Conservation (phyloP, 345 rosid species). For the Dipteronia dyeriana region DNA sequence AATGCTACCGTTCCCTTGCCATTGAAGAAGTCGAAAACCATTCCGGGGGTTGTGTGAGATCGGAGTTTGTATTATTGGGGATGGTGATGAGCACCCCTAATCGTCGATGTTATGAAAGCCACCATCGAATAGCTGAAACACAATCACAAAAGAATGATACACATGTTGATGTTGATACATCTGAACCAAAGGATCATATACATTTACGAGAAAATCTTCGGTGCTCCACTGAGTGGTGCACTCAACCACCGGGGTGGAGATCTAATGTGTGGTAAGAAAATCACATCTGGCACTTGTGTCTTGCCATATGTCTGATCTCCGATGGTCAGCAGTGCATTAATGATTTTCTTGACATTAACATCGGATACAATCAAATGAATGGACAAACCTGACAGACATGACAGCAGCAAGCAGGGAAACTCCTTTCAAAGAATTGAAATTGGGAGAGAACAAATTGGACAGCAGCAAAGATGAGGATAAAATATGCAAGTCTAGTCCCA, state of each 20-base stretch:
- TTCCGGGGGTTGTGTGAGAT: slow-evolving; percentile 18
- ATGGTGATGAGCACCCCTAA: neutral
- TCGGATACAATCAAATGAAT: no score
- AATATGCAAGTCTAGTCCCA: slow-evolving; percentile 16
- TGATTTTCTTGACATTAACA: no score
- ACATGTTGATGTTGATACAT: no score
- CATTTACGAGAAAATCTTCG: no score
- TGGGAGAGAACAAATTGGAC: slow-evolving; percentile 33
- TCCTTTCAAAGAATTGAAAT: slow-evolving; percentile 25
- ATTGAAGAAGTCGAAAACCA: slow-evolving; percentile 19
- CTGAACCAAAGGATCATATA: no score
- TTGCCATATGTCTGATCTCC: no score
- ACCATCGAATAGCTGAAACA: slow-evolving; percentile 25
- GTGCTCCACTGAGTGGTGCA: no score
- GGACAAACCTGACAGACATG: slow-evolving; percentile 27
- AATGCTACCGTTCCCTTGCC: slow-evolving; percentile 55
- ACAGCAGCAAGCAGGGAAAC: slow-evolving; percentile 35
- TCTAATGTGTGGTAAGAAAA: no score
- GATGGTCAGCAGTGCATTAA: no score
- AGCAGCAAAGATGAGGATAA: slow-evolving; percentile 23
- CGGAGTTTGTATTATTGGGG: neutral
- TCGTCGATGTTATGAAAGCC: slow-evolving; percentile 17
- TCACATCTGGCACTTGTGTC: no score
- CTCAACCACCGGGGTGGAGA: no score
- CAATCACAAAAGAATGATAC: neutral